Base-by-base conservation (phyloP, 169 alveolate species). In the Plasmodium coatneyi region DNA sequence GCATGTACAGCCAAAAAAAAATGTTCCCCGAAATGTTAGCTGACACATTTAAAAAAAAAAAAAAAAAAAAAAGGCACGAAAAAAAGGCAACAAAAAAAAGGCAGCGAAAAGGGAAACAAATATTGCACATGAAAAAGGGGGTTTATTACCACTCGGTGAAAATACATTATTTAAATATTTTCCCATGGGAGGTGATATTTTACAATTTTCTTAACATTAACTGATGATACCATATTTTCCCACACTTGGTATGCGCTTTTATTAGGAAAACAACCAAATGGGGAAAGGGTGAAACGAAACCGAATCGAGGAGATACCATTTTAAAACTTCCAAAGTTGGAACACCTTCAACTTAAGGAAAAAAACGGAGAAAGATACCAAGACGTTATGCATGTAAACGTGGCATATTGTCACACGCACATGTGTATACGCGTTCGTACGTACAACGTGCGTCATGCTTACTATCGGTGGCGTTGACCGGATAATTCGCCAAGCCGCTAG, bases 31-130 rank as follows among this genome's bases (percentile, higher is more conserved):
- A 25, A 16, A 66, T 66, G 0, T 16, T 28, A 49, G 84, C 25
- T 43, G 56, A 79, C 84, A 30, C 84, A 79, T 79, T 79, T 79
- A 4, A 25, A 79, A 79, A 79, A 78, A 78, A 78, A 78, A 78
- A 78, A 41, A 78, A 39, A 80, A 80, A 19, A 80, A 49, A 49
- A 49, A 46, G 56, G 56, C 56, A 46, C 1, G 16, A 43, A 43
- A 43, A 43, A 43, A 43, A 43, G 52, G 52, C 52, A 43, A 43
- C 16, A 43, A 43, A 43, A 43, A 6, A 43, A 7, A 3, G 52
- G 16, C 12, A 43, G 3, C 12, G 1, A 46, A 46, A 46, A 46
- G 12, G 5, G 19, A 12, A 16, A 49, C 60, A 49, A 49, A 16
- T 49, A 16, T 49, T 49, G 60, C 60, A 49, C 60, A 49, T 49